Conservation (phyloP, 73 alveolate species). For the Durusdinium trenchii region DNA sequence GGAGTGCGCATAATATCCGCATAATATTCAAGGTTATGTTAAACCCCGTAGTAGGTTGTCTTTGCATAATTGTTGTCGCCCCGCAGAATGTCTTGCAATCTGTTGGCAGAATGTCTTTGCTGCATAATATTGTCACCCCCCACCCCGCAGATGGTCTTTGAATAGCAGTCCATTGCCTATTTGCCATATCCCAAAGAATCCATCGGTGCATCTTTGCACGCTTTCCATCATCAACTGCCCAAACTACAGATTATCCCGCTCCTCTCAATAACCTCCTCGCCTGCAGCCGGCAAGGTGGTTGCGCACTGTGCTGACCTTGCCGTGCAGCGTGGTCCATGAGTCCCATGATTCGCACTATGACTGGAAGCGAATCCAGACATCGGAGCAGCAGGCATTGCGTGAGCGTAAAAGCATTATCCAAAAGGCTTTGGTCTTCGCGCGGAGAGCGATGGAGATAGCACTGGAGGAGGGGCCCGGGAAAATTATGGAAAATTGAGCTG, state of each 20-base stretch:
- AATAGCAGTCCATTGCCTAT: too few relatives aligned
- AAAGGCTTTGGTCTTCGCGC: not conserved
- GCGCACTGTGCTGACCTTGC: not conserved
- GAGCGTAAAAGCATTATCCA: not conserved
- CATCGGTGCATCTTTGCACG: too few relatives aligned
- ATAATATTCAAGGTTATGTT: too few relatives aligned
- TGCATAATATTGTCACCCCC: too few relatives aligned
- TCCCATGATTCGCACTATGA: not conserved
- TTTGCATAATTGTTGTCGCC: not conserved
- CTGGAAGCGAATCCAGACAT: not conserved
- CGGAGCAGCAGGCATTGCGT: not conserved
- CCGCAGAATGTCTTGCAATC: not conserved
- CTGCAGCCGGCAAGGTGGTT: slow-evolving; percentile 40
- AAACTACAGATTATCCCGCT: too few relatives aligned
- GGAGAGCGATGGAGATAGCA: not conserved
- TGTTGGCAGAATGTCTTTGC: not conserved
- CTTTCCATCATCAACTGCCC: not conserved
- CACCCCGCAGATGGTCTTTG: not conserved
- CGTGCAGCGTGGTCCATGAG: not conserved
- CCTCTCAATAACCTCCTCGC: too few relatives aligned
- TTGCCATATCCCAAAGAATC: too few relatives aligned
- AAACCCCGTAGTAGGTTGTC: not conserved
- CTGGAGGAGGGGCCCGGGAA: not conserved
- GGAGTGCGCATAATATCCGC: not conserved
- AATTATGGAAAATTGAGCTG: not conserved